Evolutionary conservation across 176 grass and related monocot species (phyloP).

Genomic region (Musa acuminata): DNA sequence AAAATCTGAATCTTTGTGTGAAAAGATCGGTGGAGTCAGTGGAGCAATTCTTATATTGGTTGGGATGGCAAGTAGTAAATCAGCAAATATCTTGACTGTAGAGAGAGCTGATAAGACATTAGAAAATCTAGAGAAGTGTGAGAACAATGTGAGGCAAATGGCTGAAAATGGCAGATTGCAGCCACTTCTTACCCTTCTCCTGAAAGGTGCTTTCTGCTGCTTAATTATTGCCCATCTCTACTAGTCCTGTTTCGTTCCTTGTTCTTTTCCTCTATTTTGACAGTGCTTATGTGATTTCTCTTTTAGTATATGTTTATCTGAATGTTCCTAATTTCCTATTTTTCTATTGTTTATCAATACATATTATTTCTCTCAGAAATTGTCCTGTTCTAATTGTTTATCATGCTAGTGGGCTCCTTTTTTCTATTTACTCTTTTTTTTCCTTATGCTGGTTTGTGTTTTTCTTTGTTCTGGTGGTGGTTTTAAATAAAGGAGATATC

Average conservation of each 20-base stretch:
- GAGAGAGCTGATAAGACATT: slow-evolving; percentile 19
- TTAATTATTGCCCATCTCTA: neutral
- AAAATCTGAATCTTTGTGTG: slow-evolving; percentile 14
- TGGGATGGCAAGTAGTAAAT: slow-evolving; percentile 19
- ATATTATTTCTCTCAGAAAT: neutral
- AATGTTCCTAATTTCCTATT: neutral
- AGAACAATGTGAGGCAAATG: slow-evolving; percentile 21
- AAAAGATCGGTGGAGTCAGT: slow-evolving; percentile 17
- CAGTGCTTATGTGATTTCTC: neutral
- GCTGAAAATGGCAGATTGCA: slow-evolving; percentile 20
- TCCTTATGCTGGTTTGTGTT: neutral
- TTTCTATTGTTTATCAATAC: neutral
- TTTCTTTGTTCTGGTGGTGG: neutral
- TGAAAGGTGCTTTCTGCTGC: slow-evolving; percentile 2
- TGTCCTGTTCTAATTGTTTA: neutral
- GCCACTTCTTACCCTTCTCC: slow-evolving; percentile 16
- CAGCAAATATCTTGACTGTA: neutral
- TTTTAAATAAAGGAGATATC: neutral
- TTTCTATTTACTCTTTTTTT: neutral
- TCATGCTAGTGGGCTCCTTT: no score
- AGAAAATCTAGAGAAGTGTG: slow-evolving; percentile 9
- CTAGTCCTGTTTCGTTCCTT: neutral
- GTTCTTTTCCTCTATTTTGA: neutral
- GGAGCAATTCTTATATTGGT: slow-evolving; percentile 20
- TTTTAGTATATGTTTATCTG: neutral